These are phyloP conservation scores for Leccinum disarticulatum DNA, from an alignment of 768 basidiomycete genomes.

Conservation along the genomic window DNA sequence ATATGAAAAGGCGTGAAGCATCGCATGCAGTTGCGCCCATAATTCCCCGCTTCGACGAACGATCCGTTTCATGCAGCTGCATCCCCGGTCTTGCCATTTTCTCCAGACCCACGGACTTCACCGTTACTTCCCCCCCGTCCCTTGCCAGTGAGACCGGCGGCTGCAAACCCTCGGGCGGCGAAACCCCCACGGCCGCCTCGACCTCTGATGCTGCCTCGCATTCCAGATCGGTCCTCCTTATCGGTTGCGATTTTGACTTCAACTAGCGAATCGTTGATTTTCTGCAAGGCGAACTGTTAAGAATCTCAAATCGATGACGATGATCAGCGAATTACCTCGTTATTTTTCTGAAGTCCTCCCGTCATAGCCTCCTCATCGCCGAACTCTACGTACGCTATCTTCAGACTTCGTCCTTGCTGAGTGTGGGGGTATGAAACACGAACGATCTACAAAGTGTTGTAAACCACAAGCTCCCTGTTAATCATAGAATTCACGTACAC, in stretches of 20 bases:
- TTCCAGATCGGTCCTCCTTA: conserved; percentile 40
- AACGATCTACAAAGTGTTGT: conserved; percentile 51
- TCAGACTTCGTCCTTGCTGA: conserved; percentile 48
- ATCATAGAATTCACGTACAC: conserved; percentile 45
- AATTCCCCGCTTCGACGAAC: conserved; percentile 18
- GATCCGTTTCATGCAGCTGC: conserved; percentile 22
- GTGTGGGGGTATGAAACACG: conserved; percentile 58
- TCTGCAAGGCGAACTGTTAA: conserved; percentile 41
- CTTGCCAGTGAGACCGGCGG: conserved; percentile 59
- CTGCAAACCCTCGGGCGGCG: conserved; percentile 64
- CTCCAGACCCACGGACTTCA: conserved; percentile 28
- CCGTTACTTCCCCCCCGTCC: conserved; percentile 31
- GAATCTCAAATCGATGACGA: background rate
- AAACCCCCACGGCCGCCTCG: conserved; percentile 51
- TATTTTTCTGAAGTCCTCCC: conserved; percentile 70
- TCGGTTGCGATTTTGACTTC: conserved; percentile 76
- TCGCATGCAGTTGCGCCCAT: conserved; percentile 17
- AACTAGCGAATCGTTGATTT: conserved; percentile 62
- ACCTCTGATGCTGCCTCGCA: conserved; percentile 54
- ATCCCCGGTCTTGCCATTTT: conserved; percentile 30
- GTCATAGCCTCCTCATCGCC: conserved; percentile 86
- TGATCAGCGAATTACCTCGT: conserved; percentile 49
- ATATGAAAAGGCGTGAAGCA: conserved; percentile 20
- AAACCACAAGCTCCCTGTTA: background rate
- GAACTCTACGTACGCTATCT: conserved; percentile 86